Evolutionary conservation across 495 filamentous ascomycete species (phyloP), one percentile per base, ranked within the genome.

Genomic region (Hapsidospora chrysogenum): DNA sequence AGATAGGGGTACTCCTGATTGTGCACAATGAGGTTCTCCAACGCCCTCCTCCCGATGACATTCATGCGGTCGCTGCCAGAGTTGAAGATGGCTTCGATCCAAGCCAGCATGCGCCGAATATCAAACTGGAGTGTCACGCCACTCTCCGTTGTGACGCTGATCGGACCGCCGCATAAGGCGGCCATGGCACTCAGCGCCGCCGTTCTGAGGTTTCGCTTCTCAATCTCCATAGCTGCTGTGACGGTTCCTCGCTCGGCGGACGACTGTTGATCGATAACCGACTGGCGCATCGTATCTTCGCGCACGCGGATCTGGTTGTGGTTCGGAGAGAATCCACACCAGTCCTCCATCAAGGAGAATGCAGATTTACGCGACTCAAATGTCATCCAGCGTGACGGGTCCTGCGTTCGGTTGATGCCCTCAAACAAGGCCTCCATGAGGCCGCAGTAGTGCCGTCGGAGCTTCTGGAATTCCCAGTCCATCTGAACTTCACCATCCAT

Each of bases 301-400:
- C 85, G 66, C 38, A 80, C 73, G 11, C 74, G 71, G 23, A 92
- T 82, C 38, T 85, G 79, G 21, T 60, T 56, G 47, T 86, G 85
- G 51, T 95, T 93, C 4, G 89, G 84, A 0, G 89, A 92, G 52
- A 89, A 92, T 0, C 92, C 89, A 57, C 92, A 96, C 89, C 89
- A 97, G 37, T 96, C 87, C 51, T 96, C 87, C 85, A 97, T 96
- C 21, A 96, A 56, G 4, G 86, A 76, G 49, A 96, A 97, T 4
- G 85, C 74, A 8, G 89, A 94, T 47, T 93, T 86, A 17, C 89
- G 65, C 0, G 85, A 79, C 50, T 95, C 89, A 42, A 97, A 97
- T 0, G 92, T 81, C 63, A 97, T 86, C 83, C 85, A 96, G 15
- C 81, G 69, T 2, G 80, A 75, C 3, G 85, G 78, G 43, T 94